Evolutionary conservation across 805 yeast genomes (phyloP).

Genomic region (Starmera quercuum): DNA sequence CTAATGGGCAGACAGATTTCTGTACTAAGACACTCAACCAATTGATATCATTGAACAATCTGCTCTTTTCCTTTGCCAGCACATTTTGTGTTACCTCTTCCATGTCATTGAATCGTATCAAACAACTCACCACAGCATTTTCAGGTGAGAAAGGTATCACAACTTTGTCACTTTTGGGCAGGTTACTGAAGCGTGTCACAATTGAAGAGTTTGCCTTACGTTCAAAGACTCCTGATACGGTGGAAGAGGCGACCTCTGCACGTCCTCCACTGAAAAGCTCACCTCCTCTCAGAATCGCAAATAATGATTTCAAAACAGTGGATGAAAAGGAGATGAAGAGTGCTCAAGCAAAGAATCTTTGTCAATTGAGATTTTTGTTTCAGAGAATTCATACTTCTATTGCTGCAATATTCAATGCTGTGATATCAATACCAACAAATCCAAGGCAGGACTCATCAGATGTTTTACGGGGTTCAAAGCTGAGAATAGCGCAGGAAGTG

Average conservation of each 20-base stretch:
- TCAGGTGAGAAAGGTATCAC: conserved; percentile 33
- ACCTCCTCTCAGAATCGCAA: conserved; percentile 35
- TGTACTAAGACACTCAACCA: conserved; percentile 19
- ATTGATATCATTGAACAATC: conserved; percentile 29
- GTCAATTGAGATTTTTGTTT: conserved; percentile 45
- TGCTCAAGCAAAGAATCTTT: conserved; percentile 55
- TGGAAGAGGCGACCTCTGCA: conserved; percentile 36
- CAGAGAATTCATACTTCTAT: conserved; percentile 40
- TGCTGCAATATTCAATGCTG: conserved; percentile 32
- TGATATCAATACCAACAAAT: conserved; percentile 37
- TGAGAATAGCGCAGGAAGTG: conserved; percentile 30
- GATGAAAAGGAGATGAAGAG: conserved; percentile 36
- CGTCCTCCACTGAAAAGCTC: conserved; percentile 21
- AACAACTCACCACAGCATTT: conserved; percentile 31
- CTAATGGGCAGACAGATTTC: conserved; percentile 4
- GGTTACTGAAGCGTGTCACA: conserved; percentile 41
- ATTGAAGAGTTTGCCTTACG: conserved; percentile 53
- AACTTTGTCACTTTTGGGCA: conserved; percentile 33
- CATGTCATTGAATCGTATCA: conserved; percentile 29
- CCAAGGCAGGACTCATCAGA: conserved; percentile 37
- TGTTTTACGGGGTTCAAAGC: conserved; percentile 29
- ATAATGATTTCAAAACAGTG: conserved; percentile 30
- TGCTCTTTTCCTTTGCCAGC: conserved; percentile 46
- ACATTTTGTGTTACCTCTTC: conserved; percentile 48
- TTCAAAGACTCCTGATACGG: conserved; percentile 36